These are phyloP conservation scores for Penicillium sp. DNA, from an alignment of 2,329 filamentous ascomycete species.

Conservation along the genomic window DNA sequence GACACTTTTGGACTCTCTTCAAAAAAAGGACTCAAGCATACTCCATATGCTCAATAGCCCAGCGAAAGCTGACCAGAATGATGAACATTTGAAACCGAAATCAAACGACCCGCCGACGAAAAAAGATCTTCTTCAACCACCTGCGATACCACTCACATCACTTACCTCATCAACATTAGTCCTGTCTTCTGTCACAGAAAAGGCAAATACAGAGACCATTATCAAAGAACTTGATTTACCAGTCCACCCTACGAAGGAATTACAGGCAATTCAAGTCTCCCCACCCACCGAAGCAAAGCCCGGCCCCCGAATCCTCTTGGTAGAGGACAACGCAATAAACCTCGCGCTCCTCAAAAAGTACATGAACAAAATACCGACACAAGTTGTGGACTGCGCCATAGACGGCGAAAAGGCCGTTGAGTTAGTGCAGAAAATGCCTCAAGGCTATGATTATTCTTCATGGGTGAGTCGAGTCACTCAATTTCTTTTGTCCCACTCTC, in stretches of 20 bases:
- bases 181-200: neutral
- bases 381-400: neutral
- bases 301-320: conserved; percentile 26
- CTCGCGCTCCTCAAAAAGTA: conserved; percentile 40
- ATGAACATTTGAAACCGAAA: neutral
- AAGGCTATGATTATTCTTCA: neutral
- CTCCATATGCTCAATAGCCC: neutral
- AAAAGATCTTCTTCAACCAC: neutral
- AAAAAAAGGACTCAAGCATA: neutral
- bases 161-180: neutral
- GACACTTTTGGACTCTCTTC: neutral
- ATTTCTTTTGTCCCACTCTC: neutral
- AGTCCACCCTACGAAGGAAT: neutral
- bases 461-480: neutral
- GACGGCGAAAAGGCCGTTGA: neutral
- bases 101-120: neutral
- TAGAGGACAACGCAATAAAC: conserved; percentile 39
- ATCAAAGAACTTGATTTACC: neutral
- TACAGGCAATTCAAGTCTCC: neutral
- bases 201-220: neutral
- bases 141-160: neutral
- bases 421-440: neutral
- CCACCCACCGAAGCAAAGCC: neutral
- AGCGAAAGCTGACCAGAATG: neutral
- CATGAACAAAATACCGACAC: conserved; percentile 17